Evolutionary conservation across 2,329 filamentous ascomycete genomes (phyloP), one percentile per base, ranked within the genome.

Genomic region (Fusarium compactum): DNA sequence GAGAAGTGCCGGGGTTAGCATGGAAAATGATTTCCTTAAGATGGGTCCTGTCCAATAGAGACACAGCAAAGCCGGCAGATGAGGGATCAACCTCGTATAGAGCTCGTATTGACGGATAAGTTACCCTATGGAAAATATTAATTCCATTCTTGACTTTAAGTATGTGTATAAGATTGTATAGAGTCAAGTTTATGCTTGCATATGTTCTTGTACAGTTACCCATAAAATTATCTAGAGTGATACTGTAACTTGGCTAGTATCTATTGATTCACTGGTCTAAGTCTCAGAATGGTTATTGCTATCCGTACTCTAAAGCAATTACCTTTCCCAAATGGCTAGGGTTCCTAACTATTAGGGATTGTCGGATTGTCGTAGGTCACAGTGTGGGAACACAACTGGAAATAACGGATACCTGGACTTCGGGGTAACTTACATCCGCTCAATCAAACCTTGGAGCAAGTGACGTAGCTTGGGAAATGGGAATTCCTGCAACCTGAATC

Each of bases 221-320:
- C 4, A 12, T 7, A 2, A 12, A 0, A 12, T n/a, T 4, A 11
- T 4, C 34, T 38, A 4, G n/a, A n/a, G 18, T 38, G 6, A 11
- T n/a, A n/a, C 18, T 38, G 10, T 38, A 38, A 18, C 6, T 12
- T 4, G 2, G 10, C 7, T 7, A 10, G 10, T 11, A 18, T 38
- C 6, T 12, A 10, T 38, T 6, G 6, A 12, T 38, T n/a, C 10
- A 38, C 6, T 7, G 10, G 34, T 38, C 18, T 38, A n/a, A 38
- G 34, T 38, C 5, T 11, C 9, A n/a, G 34, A 11, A n/a, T 38
- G 3, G 6, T 38, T 38, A 11, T 10, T n/a, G 9, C 16, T 38
- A n/a, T 27, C 25, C 25, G 25, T 27, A 3, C 5, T 6, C 29
- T 30, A 12, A n/a, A 38, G 3, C 16, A 38, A n/a, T 38, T 12